Percentiles rank a stretch among this genome's conserved stretches.
Conservation (phyloP, 2,329 filamentous ascomycete species). For the Hymenoscyphus scutula region DNA sequence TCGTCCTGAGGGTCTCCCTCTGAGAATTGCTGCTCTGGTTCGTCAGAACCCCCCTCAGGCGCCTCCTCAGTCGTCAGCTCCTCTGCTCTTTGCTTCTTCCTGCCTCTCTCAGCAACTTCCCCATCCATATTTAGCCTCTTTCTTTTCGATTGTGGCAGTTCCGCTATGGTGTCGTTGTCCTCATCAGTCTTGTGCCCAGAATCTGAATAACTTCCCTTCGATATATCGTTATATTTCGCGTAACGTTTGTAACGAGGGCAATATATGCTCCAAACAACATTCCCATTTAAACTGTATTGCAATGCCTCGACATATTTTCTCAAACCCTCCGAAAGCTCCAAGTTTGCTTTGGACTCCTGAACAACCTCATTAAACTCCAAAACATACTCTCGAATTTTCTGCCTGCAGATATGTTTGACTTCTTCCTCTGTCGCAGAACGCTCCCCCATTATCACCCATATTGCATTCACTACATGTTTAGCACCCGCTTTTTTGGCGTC, state of each 20-base stretch:
- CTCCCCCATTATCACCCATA: slow-evolving; percentile 10
- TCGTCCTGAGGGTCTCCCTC: no score
- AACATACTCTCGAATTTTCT: neutral
- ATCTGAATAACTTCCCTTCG: no score
- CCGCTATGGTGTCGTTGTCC: no score
- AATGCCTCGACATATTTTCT: neutral
- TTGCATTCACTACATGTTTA: slow-evolving; percentile 4
- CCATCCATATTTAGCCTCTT: no score
- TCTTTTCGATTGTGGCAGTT: no score
- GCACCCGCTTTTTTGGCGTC: neutral
- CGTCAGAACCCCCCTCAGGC: no score
- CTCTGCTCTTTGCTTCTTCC: no score
- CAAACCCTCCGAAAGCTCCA: neutral
- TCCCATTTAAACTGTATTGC: slow-evolving; percentile 5
- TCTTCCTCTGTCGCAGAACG: neutral
- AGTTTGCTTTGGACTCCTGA: neutral
- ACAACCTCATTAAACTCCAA: neutral
- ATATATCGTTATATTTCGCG: no score
- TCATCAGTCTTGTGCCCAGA: no score
- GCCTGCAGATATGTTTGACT: neutral
- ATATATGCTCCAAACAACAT: slow-evolving; percentile 7
- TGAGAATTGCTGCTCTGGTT: no score
- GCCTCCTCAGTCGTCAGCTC: no score
- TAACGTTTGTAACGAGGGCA: slow-evolving; percentile 3
- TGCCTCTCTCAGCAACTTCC: no score